Percentiles rank a stretch among this genome's conserved stretches.
These are phyloP conservation scores for Lagerstroemia speciosa DNA, from an alignment of 345 rosid genomes.

Conservation along the genomic window DNA sequence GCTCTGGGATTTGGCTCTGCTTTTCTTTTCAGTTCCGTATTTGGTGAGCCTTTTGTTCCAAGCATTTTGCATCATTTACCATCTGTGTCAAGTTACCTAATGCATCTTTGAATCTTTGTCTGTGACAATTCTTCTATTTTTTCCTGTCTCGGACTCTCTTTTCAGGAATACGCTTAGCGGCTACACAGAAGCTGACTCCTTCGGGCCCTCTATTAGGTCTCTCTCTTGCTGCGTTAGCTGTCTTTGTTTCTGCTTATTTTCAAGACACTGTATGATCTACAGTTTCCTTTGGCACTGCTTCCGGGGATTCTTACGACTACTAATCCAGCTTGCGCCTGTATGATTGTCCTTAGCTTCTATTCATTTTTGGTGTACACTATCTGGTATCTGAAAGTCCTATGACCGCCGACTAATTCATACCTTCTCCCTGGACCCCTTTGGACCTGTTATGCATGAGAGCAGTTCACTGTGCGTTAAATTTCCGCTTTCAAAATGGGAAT, in stretches of 20 bases:
- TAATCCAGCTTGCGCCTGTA: background rate
- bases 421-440: too few relatives aligned
- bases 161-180: conserved; percentile 68
- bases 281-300: background rate
- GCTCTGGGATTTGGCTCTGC: conserved; percentile 77
- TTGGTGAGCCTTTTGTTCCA: conserved; percentile 31
- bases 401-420: too few relatives aligned
- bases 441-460: too few relatives aligned
- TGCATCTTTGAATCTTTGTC: background rate
- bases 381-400: too few relatives aligned
- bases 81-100: background rate
- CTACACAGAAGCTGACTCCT: conserved; percentile 51
- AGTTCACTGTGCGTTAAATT: too few relatives aligned
- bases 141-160: conserved; percentile 5
- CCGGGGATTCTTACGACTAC: background rate
- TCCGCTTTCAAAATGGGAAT: too few relatives aligned
- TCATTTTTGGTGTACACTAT: too few relatives aligned
- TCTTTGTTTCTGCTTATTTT: conserved; percentile 48
- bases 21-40: conserved; percentile 61
- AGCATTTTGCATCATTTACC: background rate
- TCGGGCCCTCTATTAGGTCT: conserved; percentile 60
- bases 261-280: conserved; percentile 30
- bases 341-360: background rate
- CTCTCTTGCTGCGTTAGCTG: conserved; percentile 43
- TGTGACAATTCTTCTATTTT: background rate